Evolutionary conservation across 2,329 filamentous ascomycete genomes (phyloP).

Genomic region (Westerdykella ornata): DNA sequence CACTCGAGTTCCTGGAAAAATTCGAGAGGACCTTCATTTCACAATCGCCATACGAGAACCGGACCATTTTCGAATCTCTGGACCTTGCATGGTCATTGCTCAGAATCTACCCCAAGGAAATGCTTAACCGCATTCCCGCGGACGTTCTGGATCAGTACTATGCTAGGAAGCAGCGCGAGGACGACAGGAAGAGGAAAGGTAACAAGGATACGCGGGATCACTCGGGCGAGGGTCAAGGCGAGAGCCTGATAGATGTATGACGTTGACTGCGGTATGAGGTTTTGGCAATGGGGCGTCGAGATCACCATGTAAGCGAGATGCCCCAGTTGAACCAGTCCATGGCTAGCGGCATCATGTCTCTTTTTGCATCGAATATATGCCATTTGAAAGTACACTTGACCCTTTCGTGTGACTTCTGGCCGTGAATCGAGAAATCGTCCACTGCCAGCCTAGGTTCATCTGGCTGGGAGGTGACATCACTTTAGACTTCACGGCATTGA

Average conservation of each 20-base stretch:
- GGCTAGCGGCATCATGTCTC: too few relatives aligned
- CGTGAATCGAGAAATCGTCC: too few relatives aligned
- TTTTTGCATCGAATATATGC: constrained; percentile 19
- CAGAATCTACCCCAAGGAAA: constrained; percentile 94
- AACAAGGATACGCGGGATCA: constrained; percentile 43
- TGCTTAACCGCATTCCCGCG: constrained; percentile 73
- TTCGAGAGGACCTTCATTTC: constrained; percentile 93
- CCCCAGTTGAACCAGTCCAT: too few relatives aligned
- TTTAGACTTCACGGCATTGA: too few relatives aligned
- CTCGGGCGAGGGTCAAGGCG: constrained; percentile 29
- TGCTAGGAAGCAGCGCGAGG: constrained; percentile 36
- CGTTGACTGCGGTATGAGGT: neutral
- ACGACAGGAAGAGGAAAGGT: constrained; percentile 33
- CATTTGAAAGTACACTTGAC: constrained; percentile 4
- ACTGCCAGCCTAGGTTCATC: too few relatives aligned
- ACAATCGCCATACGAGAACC: constrained; percentile 86
- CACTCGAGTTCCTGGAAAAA: constrained; percentile 95
- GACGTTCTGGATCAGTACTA: constrained; percentile 50
- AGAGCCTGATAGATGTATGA: constrained; percentile 38
- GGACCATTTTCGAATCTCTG: constrained; percentile 85
- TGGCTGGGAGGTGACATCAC: too few relatives aligned
- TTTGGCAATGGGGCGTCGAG: constrained; percentile 11
- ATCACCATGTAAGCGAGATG: neutral
- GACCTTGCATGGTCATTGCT: constrained; percentile 95
- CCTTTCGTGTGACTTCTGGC: too few relatives aligned